phyloP scores from a whole-genome alignment of 805 yeast genomes.

The Starmerella tilneyi region DNA sequence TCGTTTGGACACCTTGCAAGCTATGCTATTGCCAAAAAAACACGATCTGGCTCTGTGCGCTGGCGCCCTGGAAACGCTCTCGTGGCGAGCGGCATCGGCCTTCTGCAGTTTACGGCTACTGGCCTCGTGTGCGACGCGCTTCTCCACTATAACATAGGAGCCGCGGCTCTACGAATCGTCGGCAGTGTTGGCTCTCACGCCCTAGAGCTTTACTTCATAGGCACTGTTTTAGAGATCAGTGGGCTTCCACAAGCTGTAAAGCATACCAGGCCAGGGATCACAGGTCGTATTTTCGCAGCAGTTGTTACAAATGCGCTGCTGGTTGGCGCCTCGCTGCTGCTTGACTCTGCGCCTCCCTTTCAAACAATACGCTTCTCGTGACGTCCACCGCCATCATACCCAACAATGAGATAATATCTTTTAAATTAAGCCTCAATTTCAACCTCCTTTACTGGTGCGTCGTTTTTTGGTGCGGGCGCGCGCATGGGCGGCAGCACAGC shows the following conservation, averaged over 20 bases:
- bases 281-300: background rate
- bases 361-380: too few relatives aligned
- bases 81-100: constrained; percentile 29
- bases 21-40: constrained; percentile 27
- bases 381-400: too few relatives aligned
- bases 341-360: too few relatives aligned
- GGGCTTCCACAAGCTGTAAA: background rate
- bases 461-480: background rate
- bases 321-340: background rate
- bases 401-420: too few relatives aligned
- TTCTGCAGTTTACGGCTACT: constrained; percentile 28
- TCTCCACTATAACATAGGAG: background rate
- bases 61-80: constrained; percentile 34
- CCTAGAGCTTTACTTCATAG: constrained; percentile 3
- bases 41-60: constrained; percentile 33
- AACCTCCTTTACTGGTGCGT: background rate
- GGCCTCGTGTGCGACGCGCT: constrained; percentile 10
- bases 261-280: background rate
- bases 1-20: constrained; percentile 27
- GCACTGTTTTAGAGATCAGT: constrained; percentile 1
- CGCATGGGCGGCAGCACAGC: constrained; percentile 45
- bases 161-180: background rate
- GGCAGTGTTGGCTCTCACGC: constrained; percentile 8
- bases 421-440: too few relatives aligned
- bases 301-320: background rate